These are phyloP conservation scores for Pezicula carpinea DNA, from an alignment of 2,329 filamentous ascomycete species.

Conservation along the genomic window DNA sequence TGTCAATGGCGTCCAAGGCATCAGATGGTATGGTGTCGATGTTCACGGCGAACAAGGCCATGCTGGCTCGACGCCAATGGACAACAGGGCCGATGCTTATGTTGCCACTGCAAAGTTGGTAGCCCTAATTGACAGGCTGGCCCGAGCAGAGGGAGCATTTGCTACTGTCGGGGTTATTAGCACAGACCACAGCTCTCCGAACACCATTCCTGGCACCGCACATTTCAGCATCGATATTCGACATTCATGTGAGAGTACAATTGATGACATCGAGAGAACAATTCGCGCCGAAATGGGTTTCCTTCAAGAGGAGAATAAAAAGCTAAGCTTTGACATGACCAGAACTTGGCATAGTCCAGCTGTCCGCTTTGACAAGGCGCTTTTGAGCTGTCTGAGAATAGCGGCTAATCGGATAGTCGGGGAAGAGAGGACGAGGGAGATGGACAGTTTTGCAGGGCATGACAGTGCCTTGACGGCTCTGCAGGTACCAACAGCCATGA, in stretches of 20 bases:
- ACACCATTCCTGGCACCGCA: not conserved
- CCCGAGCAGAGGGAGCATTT: not conserved
- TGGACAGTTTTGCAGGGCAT: not conserved
- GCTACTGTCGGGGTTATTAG: not conserved
- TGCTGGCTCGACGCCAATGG: not conserved
- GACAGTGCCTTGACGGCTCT: not conserved
- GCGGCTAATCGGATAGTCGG: not conserved
- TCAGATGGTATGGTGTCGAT: conserved; percentile 65
- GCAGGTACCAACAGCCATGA: not conserved
- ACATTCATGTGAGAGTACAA: not conserved
- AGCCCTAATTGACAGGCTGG: not conserved
- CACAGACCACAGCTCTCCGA: not conserved
- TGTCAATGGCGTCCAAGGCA: conserved; percentile 67
- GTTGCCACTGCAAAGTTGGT: not conserved
- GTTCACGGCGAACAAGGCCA: conserved; percentile 37
- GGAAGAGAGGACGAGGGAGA: not conserved
- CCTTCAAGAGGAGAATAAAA: not conserved
- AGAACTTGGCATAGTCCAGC: not conserved
- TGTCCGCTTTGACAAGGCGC: not conserved
- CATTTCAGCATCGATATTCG: not conserved
- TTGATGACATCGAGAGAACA: not conserved
- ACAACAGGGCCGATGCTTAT: not conserved
- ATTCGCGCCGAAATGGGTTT: not conserved
- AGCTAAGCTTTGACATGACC: not conserved
- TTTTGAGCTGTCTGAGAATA: not conserved